Evolutionary conservation across 768 basidiomycete genomes (phyloP).

Genomic region (Mycena rosella): DNA sequence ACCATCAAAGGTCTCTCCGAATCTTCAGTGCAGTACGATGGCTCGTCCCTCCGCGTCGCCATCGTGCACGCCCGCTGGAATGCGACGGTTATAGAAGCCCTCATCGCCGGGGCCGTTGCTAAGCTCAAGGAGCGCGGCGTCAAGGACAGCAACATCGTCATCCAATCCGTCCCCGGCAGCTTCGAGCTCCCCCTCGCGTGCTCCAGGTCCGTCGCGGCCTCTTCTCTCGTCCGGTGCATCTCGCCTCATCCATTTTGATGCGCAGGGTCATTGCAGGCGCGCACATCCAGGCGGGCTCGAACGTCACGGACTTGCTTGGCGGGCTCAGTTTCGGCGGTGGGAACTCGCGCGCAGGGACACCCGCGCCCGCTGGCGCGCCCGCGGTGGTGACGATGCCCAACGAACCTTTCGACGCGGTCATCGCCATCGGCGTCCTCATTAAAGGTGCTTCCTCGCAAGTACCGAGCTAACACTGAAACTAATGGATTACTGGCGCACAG

Average conservation of each 20-base stretch:
- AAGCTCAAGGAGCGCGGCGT: constrained; percentile 91
- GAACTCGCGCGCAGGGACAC: constrained; percentile 66
- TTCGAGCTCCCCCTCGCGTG: constrained; percentile 94
- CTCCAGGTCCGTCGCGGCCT: constrained; percentile 72
- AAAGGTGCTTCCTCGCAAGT: constrained; percentile 62
- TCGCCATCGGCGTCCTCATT: constrained; percentile 98
- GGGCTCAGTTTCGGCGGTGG: constrained; percentile 62
- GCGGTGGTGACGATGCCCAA: constrained; percentile 51
- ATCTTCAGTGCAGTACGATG: constrained; percentile 76
- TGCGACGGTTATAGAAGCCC: constrained; percentile 84
- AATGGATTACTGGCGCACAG: too few relatives aligned
- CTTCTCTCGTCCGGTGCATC: neutral
- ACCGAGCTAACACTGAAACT: neutral
- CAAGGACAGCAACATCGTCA: constrained; percentile 88
- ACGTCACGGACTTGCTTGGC: constrained; percentile 84
- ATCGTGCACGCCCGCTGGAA: constrained; percentile 99
- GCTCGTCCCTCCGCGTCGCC: constrained; percentile 84
- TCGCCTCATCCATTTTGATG: constrained; percentile 5
- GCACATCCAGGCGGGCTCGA: constrained; percentile 82
- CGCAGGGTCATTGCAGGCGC: constrained; percentile 90
- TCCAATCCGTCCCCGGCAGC: constrained; percentile 94
- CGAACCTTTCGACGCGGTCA: constrained; percentile 92
- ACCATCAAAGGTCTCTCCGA: constrained; percentile 85
- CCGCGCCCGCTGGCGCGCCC: constrained; percentile 54
- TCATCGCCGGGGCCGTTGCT: constrained; percentile 81